These are phyloP conservation scores for Byssothecium circinans DNA, from an alignment of 2,329 filamentous ascomycete species.

Conservation along the genomic window DNA sequence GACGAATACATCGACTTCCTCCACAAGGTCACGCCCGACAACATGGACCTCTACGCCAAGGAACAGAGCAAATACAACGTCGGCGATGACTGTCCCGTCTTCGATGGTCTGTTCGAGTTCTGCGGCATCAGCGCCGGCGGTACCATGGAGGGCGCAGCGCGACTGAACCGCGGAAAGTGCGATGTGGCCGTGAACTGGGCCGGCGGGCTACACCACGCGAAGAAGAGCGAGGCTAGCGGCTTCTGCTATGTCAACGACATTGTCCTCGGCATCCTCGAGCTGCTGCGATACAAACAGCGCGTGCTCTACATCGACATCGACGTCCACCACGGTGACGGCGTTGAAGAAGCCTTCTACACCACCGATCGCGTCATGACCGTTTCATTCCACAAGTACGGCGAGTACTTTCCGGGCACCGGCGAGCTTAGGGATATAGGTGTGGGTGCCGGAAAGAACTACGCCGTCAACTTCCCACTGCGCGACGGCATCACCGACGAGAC, in stretches of 20 bases:
- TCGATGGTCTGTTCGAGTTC: conserved; percentile 71
- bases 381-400: conserved; percentile 73
- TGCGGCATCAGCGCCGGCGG: conserved; percentile 70
- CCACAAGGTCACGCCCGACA: conserved; percentile 92
- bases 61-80: conserved; percentile 82
- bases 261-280: conserved; percentile 86
- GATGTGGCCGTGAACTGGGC: conserved; percentile 73
- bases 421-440: conserved; percentile 70
- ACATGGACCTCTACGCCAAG: conserved; percentile 90
- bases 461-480: conserved; percentile 69
- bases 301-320: conserved; percentile 96
- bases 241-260: conserved; percentile 99
- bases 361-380: conserved; percentile 72
- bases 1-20: conserved; percentile 74
- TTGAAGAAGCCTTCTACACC: conserved; percentile 72
- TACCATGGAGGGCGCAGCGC: conserved; percentile 71
- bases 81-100: conserved; percentile 65
- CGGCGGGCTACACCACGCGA: conserved; percentile 93
- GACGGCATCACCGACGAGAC: conserved; percentile 69
- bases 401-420: conserved; percentile 71
- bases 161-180: conserved; percentile 67
- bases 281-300: conserved; percentile 79
- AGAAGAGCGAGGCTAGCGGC: conserved; percentile 88
- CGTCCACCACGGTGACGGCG: conserved; percentile 83
- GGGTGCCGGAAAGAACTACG: conserved; percentile 66